A percentile compares a stretch with the other conserved stretches of the same genome.
These are phyloP conservation scores for Talaromyces ruber DNA, from an alignment of 495 filamentous ascomycete species.

Conservation along the genomic window DNA sequence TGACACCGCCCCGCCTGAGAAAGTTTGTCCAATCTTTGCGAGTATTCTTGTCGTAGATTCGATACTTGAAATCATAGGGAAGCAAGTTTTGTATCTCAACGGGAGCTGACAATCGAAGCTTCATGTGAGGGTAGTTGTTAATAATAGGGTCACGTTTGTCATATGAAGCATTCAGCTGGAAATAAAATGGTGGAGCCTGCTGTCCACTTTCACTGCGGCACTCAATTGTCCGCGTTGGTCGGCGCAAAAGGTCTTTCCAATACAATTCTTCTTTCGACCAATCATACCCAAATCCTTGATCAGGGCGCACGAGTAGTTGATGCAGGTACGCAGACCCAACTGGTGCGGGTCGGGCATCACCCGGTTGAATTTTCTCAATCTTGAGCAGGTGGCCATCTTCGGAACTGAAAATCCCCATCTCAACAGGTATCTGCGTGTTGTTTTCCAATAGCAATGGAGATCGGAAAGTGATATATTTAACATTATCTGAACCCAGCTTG, in stretches of 20 bases:
- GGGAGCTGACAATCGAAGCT: slow-evolving; percentile 78
- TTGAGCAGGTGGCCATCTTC: slow-evolving; percentile 87
- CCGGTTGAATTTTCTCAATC: slow-evolving; percentile 94
- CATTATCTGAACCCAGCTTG: slow-evolving; percentile 79
- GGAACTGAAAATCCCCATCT: slow-evolving; percentile 86
- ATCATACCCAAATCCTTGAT: slow-evolving; percentile 91
- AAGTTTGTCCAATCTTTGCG: slow-evolving; percentile 99
- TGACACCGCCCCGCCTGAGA: slow-evolving; percentile 87
- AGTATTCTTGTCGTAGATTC: slow-evolving; percentile 96
- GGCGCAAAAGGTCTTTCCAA: slow-evolving; percentile 84
- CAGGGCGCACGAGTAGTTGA: slow-evolving; percentile 82
- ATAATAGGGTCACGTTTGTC: slow-evolving; percentile 75
- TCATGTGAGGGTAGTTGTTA: slow-evolving; percentile 87
- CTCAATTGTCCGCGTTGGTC: slow-evolving; percentile 73
- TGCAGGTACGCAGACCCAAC: slow-evolving; percentile 89
- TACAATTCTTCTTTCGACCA: slow-evolving; percentile 85
- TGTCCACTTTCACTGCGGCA: slow-evolving; percentile 79
- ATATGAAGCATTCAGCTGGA: slow-evolving; percentile 81
- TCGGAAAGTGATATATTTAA: slow-evolving; percentile 95
- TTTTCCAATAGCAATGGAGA: slow-evolving; percentile 97
- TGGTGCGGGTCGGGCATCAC: slow-evolving; percentile 82
- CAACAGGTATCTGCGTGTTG: slow-evolving; percentile 91
- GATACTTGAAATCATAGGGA: slow-evolving; percentile 97
- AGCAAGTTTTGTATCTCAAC: slow-evolving; percentile 91
- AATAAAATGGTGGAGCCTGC: slow-evolving; percentile 78